Conservation (phyloP, 2,329 filamentous ascomycete species). For the Pseudogymnoascus sp. region DNA sequence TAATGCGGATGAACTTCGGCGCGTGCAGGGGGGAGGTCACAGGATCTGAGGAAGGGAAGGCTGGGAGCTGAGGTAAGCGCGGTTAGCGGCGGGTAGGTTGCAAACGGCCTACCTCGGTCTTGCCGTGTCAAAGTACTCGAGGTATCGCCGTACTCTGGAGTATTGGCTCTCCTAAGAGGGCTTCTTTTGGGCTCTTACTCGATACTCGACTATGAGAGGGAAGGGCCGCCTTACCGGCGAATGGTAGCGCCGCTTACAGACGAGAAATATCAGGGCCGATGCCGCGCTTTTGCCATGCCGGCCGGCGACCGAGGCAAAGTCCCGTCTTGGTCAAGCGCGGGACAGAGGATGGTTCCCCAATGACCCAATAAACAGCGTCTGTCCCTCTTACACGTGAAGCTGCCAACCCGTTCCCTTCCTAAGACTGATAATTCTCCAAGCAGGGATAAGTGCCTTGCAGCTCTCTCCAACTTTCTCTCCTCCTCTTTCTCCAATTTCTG, state of each 20-base stretch:
- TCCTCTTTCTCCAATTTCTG: not conserved
- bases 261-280: not conserved
- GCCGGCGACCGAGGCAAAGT: not conserved
- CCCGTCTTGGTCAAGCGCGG: slow-evolving; percentile 1
- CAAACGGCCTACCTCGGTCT: not conserved
- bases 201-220: not conserved
- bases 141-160: not conserved
- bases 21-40: not conserved
- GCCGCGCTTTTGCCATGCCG: not conserved
- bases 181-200: not conserved
- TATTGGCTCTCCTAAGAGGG: not conserved
- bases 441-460: not conserved
- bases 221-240: not conserved
- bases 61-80: not conserved
- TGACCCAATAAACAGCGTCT: not conserved
- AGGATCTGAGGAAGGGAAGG: not conserved
- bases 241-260: not conserved
- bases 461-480: not conserved
- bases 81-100: not conserved
- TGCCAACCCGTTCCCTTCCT: not conserved
- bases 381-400: slow-evolving; percentile 4
- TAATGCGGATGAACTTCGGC: not conserved
- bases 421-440: slow-evolving; percentile 2
- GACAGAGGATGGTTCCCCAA: not conserved
- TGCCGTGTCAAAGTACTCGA: not conserved